Evolutionary conservation across 768 basidiomycete genomes (phyloP).

Genomic region (Mycena kentingensis): DNA sequence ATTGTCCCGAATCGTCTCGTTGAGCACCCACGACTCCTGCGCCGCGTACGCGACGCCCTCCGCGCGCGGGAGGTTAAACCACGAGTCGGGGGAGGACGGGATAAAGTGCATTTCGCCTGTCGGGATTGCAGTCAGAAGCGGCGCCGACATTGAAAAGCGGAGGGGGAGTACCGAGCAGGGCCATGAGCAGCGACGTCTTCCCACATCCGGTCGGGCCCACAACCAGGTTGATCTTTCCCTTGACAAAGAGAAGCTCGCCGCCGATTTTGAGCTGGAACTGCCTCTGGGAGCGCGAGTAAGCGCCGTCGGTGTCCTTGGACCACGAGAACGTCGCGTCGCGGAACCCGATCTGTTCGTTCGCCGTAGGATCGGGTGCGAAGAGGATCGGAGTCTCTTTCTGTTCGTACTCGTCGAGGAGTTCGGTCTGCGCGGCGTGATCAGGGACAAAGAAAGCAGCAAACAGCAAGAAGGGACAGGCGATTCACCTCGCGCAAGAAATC

Average conservation of each 20-base stretch:
- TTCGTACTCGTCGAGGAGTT: constrained; percentile 45
- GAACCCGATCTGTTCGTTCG: constrained; percentile 46
- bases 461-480: not conserved
- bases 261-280: constrained; percentile 52
- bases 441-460: not conserved
- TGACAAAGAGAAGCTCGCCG: constrained; percentile 53
- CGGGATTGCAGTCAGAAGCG: not conserved
- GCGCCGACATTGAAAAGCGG: constrained; percentile 13
- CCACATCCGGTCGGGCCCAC: constrained; percentile 59
- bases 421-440: constrained; percentile 35
- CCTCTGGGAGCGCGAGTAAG: constrained; percentile 41
- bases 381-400: constrained; percentile 20
- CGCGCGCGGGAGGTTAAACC: constrained; percentile 67
- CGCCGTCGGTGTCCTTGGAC: constrained; percentile 35
- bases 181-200: constrained; percentile 69
- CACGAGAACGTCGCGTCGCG: constrained; percentile 57
- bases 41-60: constrained; percentile 78
- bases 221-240: constrained; percentile 55
- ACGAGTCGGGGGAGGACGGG: constrained; percentile 53
- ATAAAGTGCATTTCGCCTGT: constrained; percentile 67
- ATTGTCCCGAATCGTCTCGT: constrained; percentile 79
- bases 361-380: constrained; percentile 1
- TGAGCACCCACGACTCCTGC: constrained; percentile 86
- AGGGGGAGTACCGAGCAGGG: constrained; percentile 44
- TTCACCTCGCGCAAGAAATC: constrained; percentile 41